Conservation (phyloP, 2,329 filamentous ascomycete species). For the Zarea fungicola region DNA sequence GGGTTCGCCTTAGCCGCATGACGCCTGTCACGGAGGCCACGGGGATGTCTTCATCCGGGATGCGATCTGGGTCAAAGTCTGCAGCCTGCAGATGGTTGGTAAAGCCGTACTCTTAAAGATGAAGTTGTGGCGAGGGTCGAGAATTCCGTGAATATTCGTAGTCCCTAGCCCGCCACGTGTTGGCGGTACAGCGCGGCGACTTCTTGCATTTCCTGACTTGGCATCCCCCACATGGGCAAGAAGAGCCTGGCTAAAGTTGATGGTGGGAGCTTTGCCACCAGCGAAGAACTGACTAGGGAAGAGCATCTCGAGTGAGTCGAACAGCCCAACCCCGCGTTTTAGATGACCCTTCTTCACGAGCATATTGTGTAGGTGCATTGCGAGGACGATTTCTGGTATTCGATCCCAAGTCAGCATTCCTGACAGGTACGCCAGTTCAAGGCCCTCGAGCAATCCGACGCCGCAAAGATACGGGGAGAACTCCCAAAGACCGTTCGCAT, state of each 20-base stretch:
- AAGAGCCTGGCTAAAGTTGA: too few relatives aligned
- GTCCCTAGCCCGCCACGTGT: too few relatives aligned
- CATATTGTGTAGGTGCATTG: slow-evolving; percentile 45
- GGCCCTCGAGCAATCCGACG: slow-evolving; percentile 37
- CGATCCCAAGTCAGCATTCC: slow-evolving; percentile 34
- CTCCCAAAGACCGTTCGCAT: slow-evolving; percentile 39
- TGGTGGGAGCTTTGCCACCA: slow-evolving; percentile 12
- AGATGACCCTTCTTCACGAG: slow-evolving; percentile 37
- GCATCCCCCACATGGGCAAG: too few relatives aligned
- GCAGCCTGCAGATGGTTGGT: slow-evolving; percentile 25
- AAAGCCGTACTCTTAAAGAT: not conserved
- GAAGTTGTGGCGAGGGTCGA: too few relatives aligned
- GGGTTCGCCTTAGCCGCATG: slow-evolving; percentile 24
- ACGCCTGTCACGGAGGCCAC: slow-evolving; percentile 20
- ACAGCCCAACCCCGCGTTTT: slow-evolving; percentile 27
- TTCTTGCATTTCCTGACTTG: too few relatives aligned
- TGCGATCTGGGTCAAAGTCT: slow-evolving; percentile 29
- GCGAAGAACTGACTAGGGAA: slow-evolving; percentile 15
- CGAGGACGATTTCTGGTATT: slow-evolving; percentile 32
- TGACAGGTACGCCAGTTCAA: slow-evolving; percentile 33
- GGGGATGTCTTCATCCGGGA: slow-evolving; percentile 29
- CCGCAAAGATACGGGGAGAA: slow-evolving; percentile 46
- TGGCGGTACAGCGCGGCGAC: too few relatives aligned
- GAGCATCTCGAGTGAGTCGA: slow-evolving; percentile 19
- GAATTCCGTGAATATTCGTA: too few relatives aligned